A percentile compares a stretch with the other conserved stretches of the same genome.
These are phyloP conservation scores for Schizonepeta tenuifolia DNA, from an alignment of 257 asterid species.

Conservation along the genomic window DNA sequence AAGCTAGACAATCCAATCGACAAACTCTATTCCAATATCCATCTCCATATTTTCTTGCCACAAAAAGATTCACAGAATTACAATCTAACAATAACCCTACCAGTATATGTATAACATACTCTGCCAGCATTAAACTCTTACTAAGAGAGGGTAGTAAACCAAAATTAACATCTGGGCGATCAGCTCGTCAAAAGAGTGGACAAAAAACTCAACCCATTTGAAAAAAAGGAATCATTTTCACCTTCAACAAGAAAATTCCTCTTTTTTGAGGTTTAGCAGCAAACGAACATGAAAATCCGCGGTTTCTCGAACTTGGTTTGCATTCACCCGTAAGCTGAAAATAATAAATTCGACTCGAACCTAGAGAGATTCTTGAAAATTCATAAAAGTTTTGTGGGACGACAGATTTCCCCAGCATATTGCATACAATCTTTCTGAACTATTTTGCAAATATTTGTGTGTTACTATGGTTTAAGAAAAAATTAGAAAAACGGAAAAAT, in stretches of 20 bases:
- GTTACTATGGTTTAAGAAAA: neutral
- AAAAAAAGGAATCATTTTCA: conserved; percentile 14
- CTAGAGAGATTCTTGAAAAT: conserved; percentile 19
- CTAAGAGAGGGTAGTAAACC: neutral
- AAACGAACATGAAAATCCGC: conserved; percentile 28
- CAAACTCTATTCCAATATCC: conserved; percentile 15
- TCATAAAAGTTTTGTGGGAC: conserved; percentile 11
- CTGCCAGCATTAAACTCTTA: conserved; percentile 4
- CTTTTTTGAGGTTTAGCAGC: conserved; percentile 30
- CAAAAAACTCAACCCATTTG: conserved; percentile 7
- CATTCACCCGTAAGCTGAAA: conserved; percentile 13
- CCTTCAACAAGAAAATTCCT: conserved; percentile 31
- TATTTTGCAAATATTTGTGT: neutral
- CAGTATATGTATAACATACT: neutral
- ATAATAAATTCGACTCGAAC: conserved; percentile 26
- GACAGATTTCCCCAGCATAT: conserved; percentile 36
- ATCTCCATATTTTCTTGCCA: neutral
- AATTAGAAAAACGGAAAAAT: neutral
- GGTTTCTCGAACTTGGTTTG: conserved; percentile 24
- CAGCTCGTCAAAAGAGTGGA: neutral
- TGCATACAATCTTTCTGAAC: conserved; percentile 5
- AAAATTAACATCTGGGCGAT: neutral
- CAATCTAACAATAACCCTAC: neutral
- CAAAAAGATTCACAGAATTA: neutral
- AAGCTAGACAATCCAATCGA: conserved; percentile 4